Conservation (phyloP, 352 stramenopile genomes). For the Globisporangium heterothallicum region DNA sequence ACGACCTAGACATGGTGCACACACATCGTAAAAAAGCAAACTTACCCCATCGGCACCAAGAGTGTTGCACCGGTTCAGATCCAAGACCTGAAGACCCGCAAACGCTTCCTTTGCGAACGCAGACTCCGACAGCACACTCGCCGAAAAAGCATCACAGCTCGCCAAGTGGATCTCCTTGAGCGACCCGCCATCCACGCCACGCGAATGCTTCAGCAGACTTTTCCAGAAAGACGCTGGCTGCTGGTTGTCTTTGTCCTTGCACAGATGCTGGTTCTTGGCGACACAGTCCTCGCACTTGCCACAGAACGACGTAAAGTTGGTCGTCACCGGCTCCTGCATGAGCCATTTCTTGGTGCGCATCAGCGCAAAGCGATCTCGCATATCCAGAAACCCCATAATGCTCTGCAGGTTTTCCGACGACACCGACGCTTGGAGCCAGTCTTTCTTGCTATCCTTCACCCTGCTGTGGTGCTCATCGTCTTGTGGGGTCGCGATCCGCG, state of each 20-base stretch:
- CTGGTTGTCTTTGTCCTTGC: slow-evolving; percentile 26
- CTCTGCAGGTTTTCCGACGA: slow-evolving; percentile 48
- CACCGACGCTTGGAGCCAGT: slow-evolving; percentile 13
- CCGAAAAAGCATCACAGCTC: slow-evolving; percentile 40
- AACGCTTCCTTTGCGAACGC: slow-evolving; percentile 23
- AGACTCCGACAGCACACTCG: slow-evolving; percentile 23
- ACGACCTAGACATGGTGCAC: no score
- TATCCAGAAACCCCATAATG: slow-evolving; percentile 48
- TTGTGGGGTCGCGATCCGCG: background rate
- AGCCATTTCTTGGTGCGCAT: slow-evolving; percentile 37
- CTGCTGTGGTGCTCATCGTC: no score
- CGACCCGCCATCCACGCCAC: slow-evolving; percentile 11
- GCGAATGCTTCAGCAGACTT: slow-evolving; percentile 34
- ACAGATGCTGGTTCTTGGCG: slow-evolving; percentile 52
- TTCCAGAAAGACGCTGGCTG: slow-evolving; percentile 44
- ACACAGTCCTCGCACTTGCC: slow-evolving; percentile 41
- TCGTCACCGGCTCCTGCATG: slow-evolving; percentile 34
- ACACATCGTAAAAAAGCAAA: no score
- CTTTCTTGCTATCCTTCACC: no score
- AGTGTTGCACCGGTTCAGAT: slow-evolving; percentile 48
- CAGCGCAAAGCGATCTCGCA: slow-evolving; percentile 56
- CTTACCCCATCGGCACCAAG: slow-evolving; percentile 39
- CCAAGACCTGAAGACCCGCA: slow-evolving; percentile 40
- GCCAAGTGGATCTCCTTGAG: slow-evolving; percentile 54
- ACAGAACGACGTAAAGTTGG: slow-evolving; percentile 53